These are phyloP conservation scores for Nannizzia gypsea DNA, from an alignment of 2,329 filamentous ascomycete species.

Conservation along the genomic window DNA sequence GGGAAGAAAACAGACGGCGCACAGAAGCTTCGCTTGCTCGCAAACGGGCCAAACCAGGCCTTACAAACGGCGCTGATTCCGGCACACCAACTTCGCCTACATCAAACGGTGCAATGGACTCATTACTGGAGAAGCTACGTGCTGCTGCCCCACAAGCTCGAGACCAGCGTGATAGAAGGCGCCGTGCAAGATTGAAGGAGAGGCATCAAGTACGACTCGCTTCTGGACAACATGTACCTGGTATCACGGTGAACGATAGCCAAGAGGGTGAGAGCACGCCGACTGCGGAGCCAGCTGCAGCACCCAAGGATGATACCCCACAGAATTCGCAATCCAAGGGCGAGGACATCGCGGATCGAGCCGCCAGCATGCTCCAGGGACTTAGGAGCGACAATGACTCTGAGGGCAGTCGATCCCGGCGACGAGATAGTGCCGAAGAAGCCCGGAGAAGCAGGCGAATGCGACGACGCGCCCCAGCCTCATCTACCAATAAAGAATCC, in stretches of 20 bases:
- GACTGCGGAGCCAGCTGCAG: conserved; percentile 32
- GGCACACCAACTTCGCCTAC: conserved; percentile 51
- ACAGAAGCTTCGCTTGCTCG: conserved; percentile 90
- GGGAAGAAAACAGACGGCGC: conserved; percentile 71
- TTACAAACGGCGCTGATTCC: conserved; percentile 44
- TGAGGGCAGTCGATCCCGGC: conserved; percentile 46
- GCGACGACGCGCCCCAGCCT: conserved; percentile 48
- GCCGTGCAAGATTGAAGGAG: conserved; percentile 80
- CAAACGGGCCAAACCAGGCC: conserved; percentile 55
- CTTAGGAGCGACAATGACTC: conserved; percentile 55
- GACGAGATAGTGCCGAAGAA: conserved; percentile 66
- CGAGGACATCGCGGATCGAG: conserved; percentile 73
- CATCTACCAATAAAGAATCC: conserved; percentile 26
- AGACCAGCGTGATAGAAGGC: conserved; percentile 78
- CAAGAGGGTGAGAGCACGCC: conserved; percentile 38
- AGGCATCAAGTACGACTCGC: conserved; percentile 80
- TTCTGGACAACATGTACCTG: conserved; percentile 78
- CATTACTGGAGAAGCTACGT: conserved; percentile 82
- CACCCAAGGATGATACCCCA: conserved; percentile 25
- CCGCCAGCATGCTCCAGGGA: conserved; percentile 71
- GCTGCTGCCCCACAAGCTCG: conserved; percentile 81
- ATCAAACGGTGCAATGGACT: conserved; percentile 88
- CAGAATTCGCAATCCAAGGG: conserved; percentile 33
- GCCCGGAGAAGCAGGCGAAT: conserved; percentile 58
- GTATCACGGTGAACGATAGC: conserved; percentile 48